Conservation (phyloP, 495 filamentous ascomycete species). For the Penicilliopsis zonata region DNA sequence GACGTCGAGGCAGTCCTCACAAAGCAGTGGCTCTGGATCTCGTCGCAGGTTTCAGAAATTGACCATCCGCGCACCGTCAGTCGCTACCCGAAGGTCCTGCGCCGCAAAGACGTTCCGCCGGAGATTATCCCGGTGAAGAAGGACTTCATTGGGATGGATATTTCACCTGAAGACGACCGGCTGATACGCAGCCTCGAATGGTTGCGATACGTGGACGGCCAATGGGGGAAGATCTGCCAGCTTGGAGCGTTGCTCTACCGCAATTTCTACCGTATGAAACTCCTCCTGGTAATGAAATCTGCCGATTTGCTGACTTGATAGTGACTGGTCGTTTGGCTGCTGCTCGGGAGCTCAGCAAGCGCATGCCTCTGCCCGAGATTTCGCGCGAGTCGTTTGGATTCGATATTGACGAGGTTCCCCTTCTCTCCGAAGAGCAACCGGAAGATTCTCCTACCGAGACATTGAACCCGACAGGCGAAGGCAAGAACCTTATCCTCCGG, state of each 20-base stretch:
- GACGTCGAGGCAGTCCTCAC: conserved; percentile 39
- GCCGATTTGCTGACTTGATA: not conserved
- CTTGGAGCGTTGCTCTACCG: conserved; percentile 59
- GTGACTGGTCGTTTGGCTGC: conserved; percentile 44
- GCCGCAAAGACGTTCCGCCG: conserved; percentile 19
- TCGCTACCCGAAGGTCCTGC: conserved; percentile 20
- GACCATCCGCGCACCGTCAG: conserved; percentile 19
- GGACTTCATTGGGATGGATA: conserved; percentile 52
- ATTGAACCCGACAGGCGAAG: conserved; percentile 5
- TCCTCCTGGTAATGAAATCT: not conserved
- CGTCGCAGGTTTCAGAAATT: conserved; percentile 14
- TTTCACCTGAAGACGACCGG: conserved; percentile 49
- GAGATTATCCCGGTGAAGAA: conserved; percentile 35
- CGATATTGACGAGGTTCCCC: conserved; percentile 23
- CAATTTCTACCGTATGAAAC: conserved; percentile 27
- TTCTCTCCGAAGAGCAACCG: too few relatives aligned
- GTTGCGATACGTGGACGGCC: conserved; percentile 59
- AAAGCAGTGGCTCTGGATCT: conserved; percentile 43
- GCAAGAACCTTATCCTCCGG: conserved; percentile 25
- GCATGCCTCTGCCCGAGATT: conserved; percentile 27
- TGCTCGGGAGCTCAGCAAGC: conserved; percentile 45
- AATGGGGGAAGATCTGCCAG: conserved; percentile 59
- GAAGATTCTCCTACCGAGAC: conserved; percentile 14
- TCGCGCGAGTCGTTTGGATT: conserved; percentile 31
- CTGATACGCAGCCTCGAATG: conserved; percentile 77